Evolutionary conservation across 2,329 filamentous ascomycete genomes (phyloP), one percentile per base, ranked within the genome.

Genomic region (Ceratocystis cubensis): DNA sequence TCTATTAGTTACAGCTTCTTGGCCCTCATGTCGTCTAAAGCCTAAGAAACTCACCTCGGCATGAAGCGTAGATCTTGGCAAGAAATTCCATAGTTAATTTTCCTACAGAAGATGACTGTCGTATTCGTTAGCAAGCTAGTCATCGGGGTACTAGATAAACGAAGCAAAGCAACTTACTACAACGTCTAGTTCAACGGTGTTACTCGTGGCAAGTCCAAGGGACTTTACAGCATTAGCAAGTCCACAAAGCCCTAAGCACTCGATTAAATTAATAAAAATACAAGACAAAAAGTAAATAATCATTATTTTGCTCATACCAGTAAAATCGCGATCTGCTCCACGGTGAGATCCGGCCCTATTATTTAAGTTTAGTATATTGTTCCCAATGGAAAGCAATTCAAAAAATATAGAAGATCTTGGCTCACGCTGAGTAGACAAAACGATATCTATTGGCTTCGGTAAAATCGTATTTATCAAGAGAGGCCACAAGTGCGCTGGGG

Each of bases 351-450:
- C 83, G 59, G 82, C 82, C 69, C 84, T 85, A 25, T 20, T 8
- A 48, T 37, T 20, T 44, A n/a, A 28, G 37, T 67, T 74, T 70
- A 73, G 70, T 41, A 61, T 20, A 37, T 37, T n/a, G 56, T 37
- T 7, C 22, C 33, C n/a, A 10, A 10, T 7, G 6, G 8, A n/a
- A 37, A 30, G 30, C 41, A 30, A 17, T 20, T 48, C 17, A 30
- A 41, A 41, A 41, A 41, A 15, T 1, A 4, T 7, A 46, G 2
- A 48, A 64, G n/a, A 33, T 30, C 15, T n/a, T 17, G n/a, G 73
- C 86, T 75, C 76, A 91, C 88, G 95, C 89, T 6, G 88, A 88
- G 74, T 96, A 91, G 5, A 97, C 84, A 74, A 99, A 96, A 1
- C 84, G 88, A 70, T 95, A 81, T 41, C 83, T 77, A 10, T 76